Evolutionary conservation across 768 basidiomycete species (phyloP).

Genomic region (Strobilomyces confusus): DNA sequence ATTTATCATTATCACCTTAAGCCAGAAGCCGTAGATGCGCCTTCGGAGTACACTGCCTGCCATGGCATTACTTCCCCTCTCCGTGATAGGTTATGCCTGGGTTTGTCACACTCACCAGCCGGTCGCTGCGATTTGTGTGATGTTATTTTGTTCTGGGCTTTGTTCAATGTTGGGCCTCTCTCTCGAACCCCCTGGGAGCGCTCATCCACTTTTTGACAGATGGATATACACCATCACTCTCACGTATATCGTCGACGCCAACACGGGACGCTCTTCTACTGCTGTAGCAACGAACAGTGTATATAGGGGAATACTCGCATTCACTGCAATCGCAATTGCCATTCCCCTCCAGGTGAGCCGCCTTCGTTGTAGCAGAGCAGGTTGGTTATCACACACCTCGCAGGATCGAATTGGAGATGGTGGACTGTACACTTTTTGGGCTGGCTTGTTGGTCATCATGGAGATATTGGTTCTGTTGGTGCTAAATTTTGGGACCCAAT

Average conservation of each 20-base stretch:
- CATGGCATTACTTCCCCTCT: constrained; percentile 50
- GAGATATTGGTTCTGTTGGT: constrained; percentile 56
- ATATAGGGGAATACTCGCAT: constrained; percentile 67
- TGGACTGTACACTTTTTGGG: constrained; percentile 38
- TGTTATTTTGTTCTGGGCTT: constrained; percentile 70
- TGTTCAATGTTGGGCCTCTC: constrained; percentile 36
- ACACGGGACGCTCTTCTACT: constrained; percentile 73
- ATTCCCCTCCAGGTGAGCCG: constrained; percentile 56
- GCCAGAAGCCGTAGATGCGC: constrained; percentile 52
- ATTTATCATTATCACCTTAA: not conserved
- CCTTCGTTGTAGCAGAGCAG: not conserved
- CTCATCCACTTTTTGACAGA: constrained; percentile 23
- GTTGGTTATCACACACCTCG: not conserved
- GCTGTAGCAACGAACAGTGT: constrained; percentile 74
- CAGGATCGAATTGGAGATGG: constrained; percentile 28
- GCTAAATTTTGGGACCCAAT: constrained; percentile 51
- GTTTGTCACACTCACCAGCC: constrained; percentile 58
- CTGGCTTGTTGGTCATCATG: constrained; percentile 49
- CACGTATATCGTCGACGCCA: constrained; percentile 86
- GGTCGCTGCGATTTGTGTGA: constrained; percentile 64
- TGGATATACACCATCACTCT: constrained; percentile 65
- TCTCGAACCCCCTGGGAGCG: not conserved
- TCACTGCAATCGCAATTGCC: constrained; percentile 70
- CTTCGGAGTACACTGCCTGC: constrained; percentile 58
- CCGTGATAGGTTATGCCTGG: constrained; percentile 73